Conservation (phyloP, 306 rosid genomes). For the Glycine tomentella region DNA sequence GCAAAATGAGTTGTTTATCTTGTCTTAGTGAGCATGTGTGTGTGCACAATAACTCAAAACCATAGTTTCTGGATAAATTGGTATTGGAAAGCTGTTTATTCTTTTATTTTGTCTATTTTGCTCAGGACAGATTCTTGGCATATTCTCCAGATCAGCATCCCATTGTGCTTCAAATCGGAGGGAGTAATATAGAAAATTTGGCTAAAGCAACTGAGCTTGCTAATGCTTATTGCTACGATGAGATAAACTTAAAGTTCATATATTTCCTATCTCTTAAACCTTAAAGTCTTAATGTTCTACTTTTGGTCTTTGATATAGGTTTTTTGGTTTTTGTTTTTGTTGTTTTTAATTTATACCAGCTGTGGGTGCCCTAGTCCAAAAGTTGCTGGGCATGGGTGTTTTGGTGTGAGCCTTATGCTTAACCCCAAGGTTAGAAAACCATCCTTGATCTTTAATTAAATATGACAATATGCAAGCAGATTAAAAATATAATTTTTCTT, state of each 20-base stretch:
- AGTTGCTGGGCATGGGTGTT: slow-evolving; percentile 99
- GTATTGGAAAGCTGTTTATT: slow-evolving; percentile 18
- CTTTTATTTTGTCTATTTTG: slow-evolving; percentile 43
- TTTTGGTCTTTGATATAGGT: slow-evolving; percentile 27
- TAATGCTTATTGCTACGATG: slow-evolving; percentile 80
- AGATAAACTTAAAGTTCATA: slow-evolving; percentile 86
- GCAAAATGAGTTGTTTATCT: background rate
- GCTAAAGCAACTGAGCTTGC: slow-evolving; percentile 92
- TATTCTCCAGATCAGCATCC: slow-evolving; percentile 92
- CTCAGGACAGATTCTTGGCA: slow-evolving; percentile 97
- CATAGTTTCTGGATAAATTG: slow-evolving; percentile 16
- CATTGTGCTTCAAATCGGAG: slow-evolving; percentile 95
- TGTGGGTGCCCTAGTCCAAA: slow-evolving; percentile 97
- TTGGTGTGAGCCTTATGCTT: slow-evolving; percentile 93
- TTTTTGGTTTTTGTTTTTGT: background rate
- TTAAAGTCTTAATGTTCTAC: slow-evolving; percentile 28
- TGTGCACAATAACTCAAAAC: slow-evolving; percentile 6
- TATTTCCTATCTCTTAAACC: slow-evolving; percentile 30
- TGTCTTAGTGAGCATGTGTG: background rate
- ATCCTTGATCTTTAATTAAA: slow-evolving; percentile 38
- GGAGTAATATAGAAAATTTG: slow-evolving; percentile 77
- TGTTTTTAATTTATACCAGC: slow-evolving; percentile 45
- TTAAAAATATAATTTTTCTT: slow-evolving; percentile 27
- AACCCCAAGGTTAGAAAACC: slow-evolving; percentile 84
- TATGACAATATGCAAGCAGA: slow-evolving; percentile 29